Percentiles rank a stretch among this genome's conserved stretches.
These are phyloP conservation scores for Pythium aristosporum DNA, from an alignment of 352 stramenopile species.

Conservation along the genomic window DNA sequence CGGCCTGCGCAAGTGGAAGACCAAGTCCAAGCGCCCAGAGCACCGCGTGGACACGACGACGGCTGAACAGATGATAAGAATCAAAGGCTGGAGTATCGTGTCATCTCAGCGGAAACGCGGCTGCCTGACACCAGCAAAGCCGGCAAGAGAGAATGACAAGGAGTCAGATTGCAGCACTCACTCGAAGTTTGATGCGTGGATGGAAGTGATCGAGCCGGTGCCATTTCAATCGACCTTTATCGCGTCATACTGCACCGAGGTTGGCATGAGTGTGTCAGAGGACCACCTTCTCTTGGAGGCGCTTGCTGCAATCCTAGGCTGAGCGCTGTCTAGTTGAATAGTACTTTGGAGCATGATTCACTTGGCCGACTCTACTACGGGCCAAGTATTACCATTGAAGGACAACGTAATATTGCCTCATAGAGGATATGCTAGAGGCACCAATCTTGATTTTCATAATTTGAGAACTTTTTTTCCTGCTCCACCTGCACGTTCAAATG, in stretches of 20 bases:
- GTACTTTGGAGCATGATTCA: too few species aligned
- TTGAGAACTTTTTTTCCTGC: too few species aligned
- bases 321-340: too few species aligned
- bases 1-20: too few species aligned
- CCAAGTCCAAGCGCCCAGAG: conserved; percentile 45
- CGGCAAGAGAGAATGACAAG: not conserved
- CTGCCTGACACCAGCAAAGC: not conserved
- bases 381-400: too few species aligned
- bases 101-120: conserved; percentile 43
- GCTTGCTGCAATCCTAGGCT: not conserved
- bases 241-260: not conserved
- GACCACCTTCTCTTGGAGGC: not conserved
- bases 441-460: too few species aligned
- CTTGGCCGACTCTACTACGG: too few species aligned
- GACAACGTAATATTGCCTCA: too few species aligned
- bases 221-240: not conserved
- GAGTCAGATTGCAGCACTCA: not conserved
- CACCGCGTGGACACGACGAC: conserved; percentile 19
- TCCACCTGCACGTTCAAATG: too few species aligned
- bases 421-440: too few species aligned
- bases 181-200: not conserved
- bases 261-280: not conserved
- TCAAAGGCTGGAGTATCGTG: not conserved
- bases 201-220: not conserved
- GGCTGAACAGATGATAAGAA: conserved; percentile 8